phyloP scores from a whole-genome alignment of 345 rosid genomes.

The Gossypioides kirkii region DNA sequence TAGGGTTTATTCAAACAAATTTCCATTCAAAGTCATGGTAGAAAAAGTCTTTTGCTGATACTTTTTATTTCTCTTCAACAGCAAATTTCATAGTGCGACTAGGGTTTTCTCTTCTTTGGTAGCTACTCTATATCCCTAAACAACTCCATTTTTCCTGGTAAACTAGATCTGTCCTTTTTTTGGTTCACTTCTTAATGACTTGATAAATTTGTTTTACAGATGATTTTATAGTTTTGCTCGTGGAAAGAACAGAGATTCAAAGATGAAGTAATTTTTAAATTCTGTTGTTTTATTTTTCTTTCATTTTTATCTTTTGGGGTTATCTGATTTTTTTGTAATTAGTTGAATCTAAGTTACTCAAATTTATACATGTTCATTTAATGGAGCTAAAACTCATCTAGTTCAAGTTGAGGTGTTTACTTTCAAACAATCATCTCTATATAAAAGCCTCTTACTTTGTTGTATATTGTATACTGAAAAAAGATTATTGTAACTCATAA shows the following conservation, averaged over 20 bases:
- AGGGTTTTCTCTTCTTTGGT: constrained; percentile 9
- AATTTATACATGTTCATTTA: neutral
- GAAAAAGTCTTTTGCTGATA: too few relatives aligned
- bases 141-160: neutral
- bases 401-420: constrained; percentile 26
- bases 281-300: neutral
- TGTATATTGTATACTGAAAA: constrained; percentile 19
- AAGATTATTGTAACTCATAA: neutral
- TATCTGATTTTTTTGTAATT: neutral
- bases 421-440: neutral
- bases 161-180: neutral
- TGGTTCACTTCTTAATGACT: neutral
- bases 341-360: neutral
- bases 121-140: neutral
- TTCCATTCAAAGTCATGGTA: too few relatives aligned
- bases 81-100: neutral
- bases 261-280: constrained; percentile 28
- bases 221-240: neutral
- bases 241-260: neutral
- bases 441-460: constrained; percentile 18
- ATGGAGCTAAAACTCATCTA: too few relatives aligned
- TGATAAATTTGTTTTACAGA: constrained; percentile 9
- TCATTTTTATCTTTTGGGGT: neutral
- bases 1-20: constrained; percentile 5
- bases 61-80: neutral